Evolutionary conservation across 257 asterid species (phyloP).

Genomic region (Forsythia suspensa): DNA sequence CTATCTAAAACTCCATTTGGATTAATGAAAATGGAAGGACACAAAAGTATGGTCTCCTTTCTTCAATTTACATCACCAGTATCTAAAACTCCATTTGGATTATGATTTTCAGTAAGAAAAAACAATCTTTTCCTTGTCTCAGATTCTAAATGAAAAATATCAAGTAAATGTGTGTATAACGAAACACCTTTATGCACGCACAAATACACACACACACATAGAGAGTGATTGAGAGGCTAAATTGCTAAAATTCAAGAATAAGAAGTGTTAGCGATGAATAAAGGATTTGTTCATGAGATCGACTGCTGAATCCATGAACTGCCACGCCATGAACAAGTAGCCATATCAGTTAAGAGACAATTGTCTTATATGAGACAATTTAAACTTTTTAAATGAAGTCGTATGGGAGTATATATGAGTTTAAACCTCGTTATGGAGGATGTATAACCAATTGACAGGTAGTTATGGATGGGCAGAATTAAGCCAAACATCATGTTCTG

Average conservation of each 20-base stretch:
- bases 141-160: not conserved
- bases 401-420: too few species aligned
- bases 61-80: not conserved
- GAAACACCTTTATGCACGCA: too few species aligned
- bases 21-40: not conserved
- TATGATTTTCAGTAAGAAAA: not conserved
- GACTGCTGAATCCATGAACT: constrained; percentile 94
- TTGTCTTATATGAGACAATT: not conserved
- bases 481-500: too few species aligned
- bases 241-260: not conserved
- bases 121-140: not conserved
- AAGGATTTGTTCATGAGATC: constrained; percentile 72
- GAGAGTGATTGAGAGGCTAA: too few species aligned
- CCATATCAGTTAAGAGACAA: constrained; percentile 1
- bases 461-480: too few species aligned
- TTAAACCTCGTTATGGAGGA: too few species aligned
- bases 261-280: constrained; percentile 51
- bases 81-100: not conserved
- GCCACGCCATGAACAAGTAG: constrained; percentile 23
- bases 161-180: too few species aligned
- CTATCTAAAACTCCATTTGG: not conserved
- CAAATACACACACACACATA: too few species aligned
- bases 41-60: constrained; percentile 6
- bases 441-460: too few species aligned
- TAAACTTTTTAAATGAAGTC: too few species aligned